Evolutionary conservation across 148 eudicot species (phyloP).

Genomic region (Chenopodium album): DNA sequence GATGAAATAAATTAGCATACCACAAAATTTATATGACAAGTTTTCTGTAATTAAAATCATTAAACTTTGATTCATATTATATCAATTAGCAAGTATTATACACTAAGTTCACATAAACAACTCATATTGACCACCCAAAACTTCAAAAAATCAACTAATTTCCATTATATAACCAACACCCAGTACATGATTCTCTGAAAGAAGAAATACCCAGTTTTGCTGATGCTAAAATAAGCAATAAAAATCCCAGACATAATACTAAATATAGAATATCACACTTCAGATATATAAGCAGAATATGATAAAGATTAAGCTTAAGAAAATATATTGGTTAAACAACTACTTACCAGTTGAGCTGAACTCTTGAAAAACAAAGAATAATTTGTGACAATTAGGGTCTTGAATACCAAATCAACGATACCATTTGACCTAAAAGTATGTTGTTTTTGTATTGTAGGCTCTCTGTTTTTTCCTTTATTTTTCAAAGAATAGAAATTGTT

Average conservation of each 20-base stretch:
- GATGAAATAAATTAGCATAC: slow-evolving; percentile 16
- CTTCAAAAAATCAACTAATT: not conserved
- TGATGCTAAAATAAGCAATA: slow-evolving; percentile 17
- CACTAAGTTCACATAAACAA: not conserved
- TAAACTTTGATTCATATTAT: slow-evolving; percentile 2
- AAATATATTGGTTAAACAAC: not conserved
- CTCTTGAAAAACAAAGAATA: not conserved
- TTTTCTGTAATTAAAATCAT: not conserved
- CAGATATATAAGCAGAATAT: not conserved
- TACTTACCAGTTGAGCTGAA: slow-evolving; percentile 25
- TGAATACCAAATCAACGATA: slow-evolving; percentile 21
- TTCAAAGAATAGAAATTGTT: not conserved
- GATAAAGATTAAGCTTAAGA: not conserved
- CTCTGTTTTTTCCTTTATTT: not conserved
- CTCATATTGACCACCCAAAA: not conserved
- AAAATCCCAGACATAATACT: not conserved
- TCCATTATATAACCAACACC: not conserved
- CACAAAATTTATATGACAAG: not conserved
- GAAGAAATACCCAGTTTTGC: not conserved
- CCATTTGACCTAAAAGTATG: slow-evolving; percentile 10
- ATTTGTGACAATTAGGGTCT: slow-evolving; percentile 29
- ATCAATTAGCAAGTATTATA: not conserved
- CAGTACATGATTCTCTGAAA: not conserved
- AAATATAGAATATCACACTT: not conserved
- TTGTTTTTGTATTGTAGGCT: not conserved